Base-by-base conservation (phyloP, 202 grass and related monocot species). In the Cymbopogon flexuosus region DNA sequence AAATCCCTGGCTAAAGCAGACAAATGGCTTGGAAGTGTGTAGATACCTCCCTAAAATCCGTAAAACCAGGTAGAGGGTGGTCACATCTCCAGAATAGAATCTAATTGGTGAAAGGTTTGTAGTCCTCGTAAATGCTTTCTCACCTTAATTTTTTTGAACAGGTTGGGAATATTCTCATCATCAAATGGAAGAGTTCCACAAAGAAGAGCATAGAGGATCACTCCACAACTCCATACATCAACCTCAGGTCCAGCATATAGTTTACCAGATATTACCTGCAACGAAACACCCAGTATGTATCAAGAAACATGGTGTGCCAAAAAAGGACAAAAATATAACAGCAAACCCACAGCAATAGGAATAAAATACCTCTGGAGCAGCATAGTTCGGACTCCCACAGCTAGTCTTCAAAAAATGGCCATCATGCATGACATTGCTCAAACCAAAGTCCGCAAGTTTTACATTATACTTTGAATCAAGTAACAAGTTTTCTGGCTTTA, bases 331-430 rank as follows among this genome's bases (percentile, higher is more conserved):
- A 69, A 42, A 73, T 79, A 75, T 1, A 36, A 36, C 5, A 4
- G 56, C n/a, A 84, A 77, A 68, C 21, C 57, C 41, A 43, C 52
- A 76, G 56, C 30, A 18, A 54, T 62, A 90, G 8, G 70, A 82
- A 76, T 79, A 61, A 73, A 76, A 74, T 88, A 99, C 96, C 96
- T 99, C 96, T 70, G 96, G 96, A 70, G 96, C 92, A 84, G 96
- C 96, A 87, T 99, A 99, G 64, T 96, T 99, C 74, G 96, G 92
- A 78, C 96, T 99, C 15, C 96, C 96, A 31, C 96, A 99, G 77
- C 96, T 99, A 75, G 96, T 99, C 90, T 93, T 99, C 74, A 99
- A 51, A 87, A 99, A 99, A 91, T 99, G 96, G 0, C 96, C 96
- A 79, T 99, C 92, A 72, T 80, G 84, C 96, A 99, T 99, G 34